Base-by-base conservation (phyloP, 2,329 filamentous ascomycete genomes). In the Daldinia sp. region DNA sequence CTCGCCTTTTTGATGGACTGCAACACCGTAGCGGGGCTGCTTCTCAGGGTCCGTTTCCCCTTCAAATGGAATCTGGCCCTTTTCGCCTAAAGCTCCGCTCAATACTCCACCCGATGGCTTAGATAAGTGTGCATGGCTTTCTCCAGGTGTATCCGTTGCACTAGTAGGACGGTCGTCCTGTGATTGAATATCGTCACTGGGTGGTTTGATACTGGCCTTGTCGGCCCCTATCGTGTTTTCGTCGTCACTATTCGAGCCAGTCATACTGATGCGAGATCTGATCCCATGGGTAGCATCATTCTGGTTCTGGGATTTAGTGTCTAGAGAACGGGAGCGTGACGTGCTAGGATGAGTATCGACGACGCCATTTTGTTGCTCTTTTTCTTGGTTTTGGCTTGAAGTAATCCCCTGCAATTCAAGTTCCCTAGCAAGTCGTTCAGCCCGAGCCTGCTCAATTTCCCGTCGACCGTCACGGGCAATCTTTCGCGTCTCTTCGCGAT, bases 401-500 rank as follows among this genome's bases (percentile, higher is more conserved):
- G 35, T 47, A 41, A 21, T 30, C 32, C 29, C 51, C 11, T 63
- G 64, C 43, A 37, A 13, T 51, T 76, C 76, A 66, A 76, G 72
- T 55, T 75, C 77, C 68, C 73, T 72, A n/a, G 70, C 65, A 7
- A 71, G 71, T 53, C 76, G 76, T 58, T 82, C 77, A 2, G 76
- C 77, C 47, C 77, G 77, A 23, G 79, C 78, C 8, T 72, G 69
- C 68, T 83, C 79, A 23, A 85, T 70, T 34, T 85, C 82, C 23
- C 77, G 69, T 19, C 84, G 81, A 2, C 87, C 87, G 43, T 81
- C 81, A 2, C 78, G 79, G 2, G 89, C 87, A 39, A 90, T 88
- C 13, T 83, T 78, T 0, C 89, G 84, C 0, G 89, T 91, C 63
- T 90, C 83, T 3, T 86, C 72, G 2, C 89, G 82, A 70, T 87